These are phyloP conservation scores for Globisporangium yorkense DNA, from an alignment of 352 stramenopile genomes.

Conservation along the genomic window DNA sequence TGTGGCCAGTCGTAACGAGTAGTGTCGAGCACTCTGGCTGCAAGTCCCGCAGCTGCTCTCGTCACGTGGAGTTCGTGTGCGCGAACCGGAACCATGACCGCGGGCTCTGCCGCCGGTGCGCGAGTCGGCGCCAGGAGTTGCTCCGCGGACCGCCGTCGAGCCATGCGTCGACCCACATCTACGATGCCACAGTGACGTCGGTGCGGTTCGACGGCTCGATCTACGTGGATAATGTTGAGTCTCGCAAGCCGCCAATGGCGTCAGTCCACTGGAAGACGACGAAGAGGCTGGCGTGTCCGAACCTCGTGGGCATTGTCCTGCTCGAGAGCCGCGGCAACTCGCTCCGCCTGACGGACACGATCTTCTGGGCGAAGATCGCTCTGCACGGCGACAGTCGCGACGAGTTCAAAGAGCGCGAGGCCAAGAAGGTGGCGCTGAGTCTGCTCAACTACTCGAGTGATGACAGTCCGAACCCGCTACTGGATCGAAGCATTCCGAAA, in stretches of 20 bases:
- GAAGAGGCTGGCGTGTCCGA: slow-evolving; percentile 65
- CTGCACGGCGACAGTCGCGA: slow-evolving; percentile 63
- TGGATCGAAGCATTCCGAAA: slow-evolving; percentile 38
- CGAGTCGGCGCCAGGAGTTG: slow-evolving; percentile 35
- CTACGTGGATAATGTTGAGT: slow-evolving; percentile 51
- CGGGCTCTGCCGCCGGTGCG: slow-evolving; percentile 61
- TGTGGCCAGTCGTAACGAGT: slow-evolving; percentile 43
- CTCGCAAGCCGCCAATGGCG: slow-evolving; percentile 44
- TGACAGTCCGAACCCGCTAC: slow-evolving; percentile 47
- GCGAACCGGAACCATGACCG: slow-evolving; percentile 42
- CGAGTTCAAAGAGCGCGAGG: slow-evolving; percentile 59
- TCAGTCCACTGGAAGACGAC: slow-evolving; percentile 81
- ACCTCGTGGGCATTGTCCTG: slow-evolving; percentile 76
- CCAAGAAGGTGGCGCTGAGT: slow-evolving; percentile 54
- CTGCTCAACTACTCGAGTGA: slow-evolving; percentile 64
- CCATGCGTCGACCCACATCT: slow-evolving; percentile 77
- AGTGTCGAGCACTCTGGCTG: slow-evolving; percentile 21
- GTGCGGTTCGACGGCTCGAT: slow-evolving; percentile 62
- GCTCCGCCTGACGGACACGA: slow-evolving; percentile 36
- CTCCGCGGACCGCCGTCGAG: slow-evolving; percentile 47
- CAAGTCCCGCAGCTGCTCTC: slow-evolving; percentile 42
- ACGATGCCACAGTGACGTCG: slow-evolving; percentile 42
- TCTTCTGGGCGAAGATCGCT: slow-evolving; percentile 75
- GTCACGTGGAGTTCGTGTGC: slow-evolving; percentile 56
- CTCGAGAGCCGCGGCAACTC: slow-evolving; percentile 43